phyloP scores from a whole-genome alignment of 805 yeast species.

The Candida bentonensis region DNA sequence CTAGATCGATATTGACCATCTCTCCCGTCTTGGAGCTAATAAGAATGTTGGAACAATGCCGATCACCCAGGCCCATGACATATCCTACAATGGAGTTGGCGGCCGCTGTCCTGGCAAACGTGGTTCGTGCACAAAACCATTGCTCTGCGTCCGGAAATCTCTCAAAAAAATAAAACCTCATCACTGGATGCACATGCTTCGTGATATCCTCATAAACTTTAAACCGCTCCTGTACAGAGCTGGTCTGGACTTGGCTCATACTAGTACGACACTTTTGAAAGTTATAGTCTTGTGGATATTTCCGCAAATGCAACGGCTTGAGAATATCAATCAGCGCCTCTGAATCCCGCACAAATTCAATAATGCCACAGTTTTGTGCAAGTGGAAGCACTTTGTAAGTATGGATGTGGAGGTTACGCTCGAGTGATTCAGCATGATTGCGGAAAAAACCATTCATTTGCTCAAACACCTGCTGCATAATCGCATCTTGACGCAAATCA shows the following conservation, averaged over 20 bases:
- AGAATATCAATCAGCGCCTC: conserved; percentile 56
- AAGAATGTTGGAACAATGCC: conserved; percentile 84
- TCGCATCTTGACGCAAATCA: conserved; percentile 88
- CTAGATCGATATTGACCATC: conserved; percentile 90
- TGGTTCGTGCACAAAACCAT: conserved; percentile 58
- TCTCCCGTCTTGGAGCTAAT: conserved; percentile 77
- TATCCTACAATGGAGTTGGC: conserved; percentile 77
- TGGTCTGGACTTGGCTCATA: conserved; percentile 47
- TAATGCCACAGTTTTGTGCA: conserved; percentile 75
- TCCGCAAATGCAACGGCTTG: conserved; percentile 41
- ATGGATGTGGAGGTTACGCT: conserved; percentile 46
- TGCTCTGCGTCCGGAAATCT: conserved; percentile 49
- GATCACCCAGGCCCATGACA: conserved; percentile 83
- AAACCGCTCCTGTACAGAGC: conserved; percentile 26
- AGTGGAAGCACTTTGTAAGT: conserved; percentile 86
- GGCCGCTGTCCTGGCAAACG: conserved; percentile 68
- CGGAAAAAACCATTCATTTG: conserved; percentile 61
- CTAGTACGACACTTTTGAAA: conserved; percentile 44
- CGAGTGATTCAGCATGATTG: conserved; percentile 40
- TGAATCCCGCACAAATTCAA: conserved; percentile 79
- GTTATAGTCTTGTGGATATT: conserved; percentile 29
- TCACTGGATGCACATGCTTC: conserved; percentile 44
- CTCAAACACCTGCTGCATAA: conserved; percentile 93
- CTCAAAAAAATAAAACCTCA: conserved; percentile 57
- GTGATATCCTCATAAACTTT: conserved; percentile 26